Percentiles rank a stretch among this genome's conserved stretches.
These are phyloP conservation scores for Daphne laureola DNA, from an alignment of 441 rosid species.

Conservation along the genomic window DNA sequence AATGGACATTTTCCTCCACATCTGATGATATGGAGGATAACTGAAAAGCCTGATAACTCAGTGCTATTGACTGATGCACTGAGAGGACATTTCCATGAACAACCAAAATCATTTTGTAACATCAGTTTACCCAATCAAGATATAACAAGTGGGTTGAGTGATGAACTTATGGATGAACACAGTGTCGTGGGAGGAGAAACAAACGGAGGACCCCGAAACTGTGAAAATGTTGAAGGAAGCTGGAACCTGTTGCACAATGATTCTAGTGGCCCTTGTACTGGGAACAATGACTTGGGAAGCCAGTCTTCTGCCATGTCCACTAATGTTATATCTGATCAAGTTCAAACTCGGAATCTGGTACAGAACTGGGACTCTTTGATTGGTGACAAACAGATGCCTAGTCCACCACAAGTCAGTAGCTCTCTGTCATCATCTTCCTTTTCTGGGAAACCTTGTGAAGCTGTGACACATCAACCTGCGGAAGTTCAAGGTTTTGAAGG, in stretches of 20 bases:
- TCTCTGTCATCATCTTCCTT: constrained; percentile 32
- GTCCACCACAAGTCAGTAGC: constrained; percentile 32
- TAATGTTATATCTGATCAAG: constrained; percentile 27
- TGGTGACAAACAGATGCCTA: constrained; percentile 25
- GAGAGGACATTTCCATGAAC: constrained; percentile 31
- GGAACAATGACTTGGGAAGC: constrained; percentile 20
- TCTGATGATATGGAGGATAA: constrained; percentile 71
- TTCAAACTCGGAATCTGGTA: constrained; percentile 21
- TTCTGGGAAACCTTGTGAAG: constrained; percentile 34
- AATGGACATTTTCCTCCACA: constrained; percentile 65
- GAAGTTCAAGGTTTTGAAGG: constrained; percentile 25
- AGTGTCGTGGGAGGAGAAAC: constrained; percentile 20
- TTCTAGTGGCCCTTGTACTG: constrained; percentile 28
- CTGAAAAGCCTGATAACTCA: constrained; percentile 58
- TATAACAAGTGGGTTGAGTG: constrained; percentile 23
- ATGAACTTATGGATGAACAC: constrained; percentile 22
- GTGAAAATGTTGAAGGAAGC: constrained; percentile 34
- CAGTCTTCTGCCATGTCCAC: constrained; percentile 31
- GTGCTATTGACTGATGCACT: constrained; percentile 76
- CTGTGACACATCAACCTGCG: constrained; percentile 18
- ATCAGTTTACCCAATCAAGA: constrained; percentile 23
- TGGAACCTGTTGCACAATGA: constrained; percentile 34
- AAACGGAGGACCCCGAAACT: constrained; percentile 22
- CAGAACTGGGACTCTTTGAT: constrained; percentile 26
- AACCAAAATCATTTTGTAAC: constrained; percentile 18